Base-by-base conservation (phyloP, 306 rosid genomes). In the Lathyrus tuberosus region DNA sequence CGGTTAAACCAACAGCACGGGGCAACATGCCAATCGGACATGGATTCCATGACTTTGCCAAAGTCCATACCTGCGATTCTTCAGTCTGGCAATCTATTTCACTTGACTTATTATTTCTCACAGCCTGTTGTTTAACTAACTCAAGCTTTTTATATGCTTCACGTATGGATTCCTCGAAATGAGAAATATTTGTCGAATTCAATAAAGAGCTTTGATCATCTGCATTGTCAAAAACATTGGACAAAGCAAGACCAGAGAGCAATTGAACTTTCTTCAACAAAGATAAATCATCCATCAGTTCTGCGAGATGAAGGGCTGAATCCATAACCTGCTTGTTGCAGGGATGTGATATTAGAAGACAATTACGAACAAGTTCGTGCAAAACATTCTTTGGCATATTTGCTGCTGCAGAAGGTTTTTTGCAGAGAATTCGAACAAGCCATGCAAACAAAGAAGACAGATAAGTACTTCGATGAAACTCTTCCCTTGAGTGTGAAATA, bases 1-100 rank as follows among this genome's bases (percentile, higher is more conserved):
- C 90, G 1, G 96, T 87, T 41, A 89, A 80, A 20, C 97, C 87
- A 2, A 75, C 79, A 20, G 78, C 65, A 24, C 79, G 86, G 33
- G 97, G 96, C 84, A 95, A 78, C 97, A 84, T 89, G 72, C 99
- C 99, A 20, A 95, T 84, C 3, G 97, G 99, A 77, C 99, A 95
- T 1, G 86, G 87, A 63, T 83, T 91, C 99, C 99, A 91, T 31
- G 90, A 84, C 54, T 78, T 83, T 62, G 95, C 77, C 49, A 80
- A 54, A 38, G 81, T 64, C 99, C 99, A 95, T 67, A 75, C 76
- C 51, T 42, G 76, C 22, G 88, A 59, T 42, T 44, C 71, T 75
- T 48, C 51, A 2, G 35, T 53, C 41, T 77, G 80, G n/a, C 69
- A 65, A 51, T 81, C 77, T n/a, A 70, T 40, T 40, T 77, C 38